phyloP scores from a whole-genome alignment of 768 basidiomycete genomes.

The Suillus lakei region DNA sequence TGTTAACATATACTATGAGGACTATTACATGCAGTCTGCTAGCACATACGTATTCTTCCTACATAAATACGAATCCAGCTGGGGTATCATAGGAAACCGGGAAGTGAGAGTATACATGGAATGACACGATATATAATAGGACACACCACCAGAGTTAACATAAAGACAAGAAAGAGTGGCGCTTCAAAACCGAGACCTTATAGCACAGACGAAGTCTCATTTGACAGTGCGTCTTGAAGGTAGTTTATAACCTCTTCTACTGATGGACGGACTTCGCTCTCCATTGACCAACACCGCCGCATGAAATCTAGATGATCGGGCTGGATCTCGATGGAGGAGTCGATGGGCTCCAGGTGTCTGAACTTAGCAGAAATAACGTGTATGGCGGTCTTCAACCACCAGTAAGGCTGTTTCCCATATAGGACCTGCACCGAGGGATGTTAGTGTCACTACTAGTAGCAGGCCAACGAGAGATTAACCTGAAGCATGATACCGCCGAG shows the following conservation, averaged over 20 bases:
- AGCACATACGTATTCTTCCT: neutral
- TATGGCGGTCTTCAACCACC: slow-evolving; percentile 25
- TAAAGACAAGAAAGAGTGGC: no score
- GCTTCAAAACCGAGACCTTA: neutral
- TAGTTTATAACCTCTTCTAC: neutral
- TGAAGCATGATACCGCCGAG: slow-evolving; percentile 26
- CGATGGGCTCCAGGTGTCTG: slow-evolving; percentile 17
- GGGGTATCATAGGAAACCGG: neutral
- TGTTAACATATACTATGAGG: neutral
- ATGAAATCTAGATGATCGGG: slow-evolving; percentile 24
- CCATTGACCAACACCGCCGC: slow-evolving; percentile 32
- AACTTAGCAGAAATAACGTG: slow-evolving; percentile 27
- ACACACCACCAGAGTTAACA: neutral
- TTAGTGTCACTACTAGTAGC: neutral
- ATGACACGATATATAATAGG: neutral
- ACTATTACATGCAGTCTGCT: neutral
- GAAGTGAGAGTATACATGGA: neutral
- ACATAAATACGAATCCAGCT: neutral
- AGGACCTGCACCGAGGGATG: slow-evolving; percentile 27
- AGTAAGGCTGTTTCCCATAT: slow-evolving; percentile 26
- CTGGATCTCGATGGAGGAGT: slow-evolving; percentile 11
- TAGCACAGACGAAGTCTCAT: neutral
- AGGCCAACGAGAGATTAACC: slow-evolving; percentile 9
- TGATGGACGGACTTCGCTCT: slow-evolving; percentile 1
- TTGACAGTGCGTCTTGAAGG: neutral